These are phyloP conservation scores for Komagataella phaffii DNA, from an alignment of 805 yeast genomes.

Conservation along the genomic window DNA sequence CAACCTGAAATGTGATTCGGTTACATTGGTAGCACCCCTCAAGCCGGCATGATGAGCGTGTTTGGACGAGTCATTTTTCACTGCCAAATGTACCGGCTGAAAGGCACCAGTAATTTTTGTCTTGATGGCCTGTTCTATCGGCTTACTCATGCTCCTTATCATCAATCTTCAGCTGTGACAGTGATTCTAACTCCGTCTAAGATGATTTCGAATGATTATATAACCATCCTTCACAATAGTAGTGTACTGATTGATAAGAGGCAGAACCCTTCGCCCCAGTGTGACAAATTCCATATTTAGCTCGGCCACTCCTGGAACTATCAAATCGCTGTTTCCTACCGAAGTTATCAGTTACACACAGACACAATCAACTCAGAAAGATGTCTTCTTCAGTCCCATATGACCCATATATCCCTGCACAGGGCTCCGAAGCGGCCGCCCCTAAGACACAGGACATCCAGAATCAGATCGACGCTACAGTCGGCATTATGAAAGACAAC, in stretches of 20 bases:
- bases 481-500: conserved; percentile 95
- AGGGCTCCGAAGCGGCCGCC: conserved; percentile 16
- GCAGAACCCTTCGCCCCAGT: neutral
- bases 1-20: conserved; percentile 75
- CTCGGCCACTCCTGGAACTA: neutral
- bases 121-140: conserved; percentile 36
- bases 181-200: neutral
- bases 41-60: conserved; percentile 83
- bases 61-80: conserved; percentile 74
- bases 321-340: neutral
- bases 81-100: conserved; percentile 31
- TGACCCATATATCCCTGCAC: conserved; percentile 70
- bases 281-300: neutral
- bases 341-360: neutral
- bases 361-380: conserved; percentile 1
- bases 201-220: neutral
- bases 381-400: conserved; percentile 78
- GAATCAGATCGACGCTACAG: conserved; percentile 83
- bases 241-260: neutral
- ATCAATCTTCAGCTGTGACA: neutral
- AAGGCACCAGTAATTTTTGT: conserved; percentile 26
- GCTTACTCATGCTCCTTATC: conserved; percentile 11
- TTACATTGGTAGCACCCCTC: conserved; percentile 53
- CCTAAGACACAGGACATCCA: conserved; percentile 36
- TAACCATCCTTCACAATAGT: neutral